Conservation (phyloP, 805 yeast genomes). For the Pichia thaimueangensis region DNA sequence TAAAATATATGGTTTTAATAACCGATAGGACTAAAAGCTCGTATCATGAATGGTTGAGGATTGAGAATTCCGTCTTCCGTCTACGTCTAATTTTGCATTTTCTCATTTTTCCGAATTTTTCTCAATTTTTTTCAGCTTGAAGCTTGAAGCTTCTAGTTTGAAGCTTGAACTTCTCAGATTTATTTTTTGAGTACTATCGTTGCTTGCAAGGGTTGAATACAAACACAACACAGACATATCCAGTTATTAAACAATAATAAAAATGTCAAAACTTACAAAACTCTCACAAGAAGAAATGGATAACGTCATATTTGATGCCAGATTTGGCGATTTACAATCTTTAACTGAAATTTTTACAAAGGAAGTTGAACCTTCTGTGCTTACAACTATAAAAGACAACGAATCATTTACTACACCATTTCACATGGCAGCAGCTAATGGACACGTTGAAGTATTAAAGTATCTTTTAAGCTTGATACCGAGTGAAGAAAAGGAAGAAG, state of each 20-base stretch:
- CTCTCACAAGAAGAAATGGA: slow-evolving; percentile 74
- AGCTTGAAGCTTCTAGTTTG: no score
- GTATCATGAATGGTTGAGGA: no score
- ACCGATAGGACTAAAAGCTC: no score
- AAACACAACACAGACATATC: no score
- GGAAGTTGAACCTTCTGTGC: slow-evolving; percentile 38
- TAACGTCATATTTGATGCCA: slow-evolving; percentile 72
- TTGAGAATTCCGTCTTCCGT: background rate
- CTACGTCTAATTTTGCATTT: background rate
- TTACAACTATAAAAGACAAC: slow-evolving; percentile 52
- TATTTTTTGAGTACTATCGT: no score
- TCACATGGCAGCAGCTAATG: slow-evolving; percentile 96
- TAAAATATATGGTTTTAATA: no score
- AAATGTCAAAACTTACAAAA: slow-evolving; percentile 23
- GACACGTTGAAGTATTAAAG: slow-evolving; percentile 64
- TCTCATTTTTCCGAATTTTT: background rate
- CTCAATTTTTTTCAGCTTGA: background rate
- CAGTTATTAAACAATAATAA: no score
- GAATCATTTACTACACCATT: slow-evolving; percentile 65
- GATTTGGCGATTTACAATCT: slow-evolving; percentile 81
- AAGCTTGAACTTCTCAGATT: no score
- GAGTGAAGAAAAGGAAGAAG: slow-evolving; percentile 34
- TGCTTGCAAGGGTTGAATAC: no score
- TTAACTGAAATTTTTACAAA: slow-evolving; percentile 61
- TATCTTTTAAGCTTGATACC: slow-evolving; percentile 48